These are phyloP conservation scores for Wickerhamiella domercqiae DNA, from an alignment of 805 yeast genomes.

Conservation along the genomic window DNA sequence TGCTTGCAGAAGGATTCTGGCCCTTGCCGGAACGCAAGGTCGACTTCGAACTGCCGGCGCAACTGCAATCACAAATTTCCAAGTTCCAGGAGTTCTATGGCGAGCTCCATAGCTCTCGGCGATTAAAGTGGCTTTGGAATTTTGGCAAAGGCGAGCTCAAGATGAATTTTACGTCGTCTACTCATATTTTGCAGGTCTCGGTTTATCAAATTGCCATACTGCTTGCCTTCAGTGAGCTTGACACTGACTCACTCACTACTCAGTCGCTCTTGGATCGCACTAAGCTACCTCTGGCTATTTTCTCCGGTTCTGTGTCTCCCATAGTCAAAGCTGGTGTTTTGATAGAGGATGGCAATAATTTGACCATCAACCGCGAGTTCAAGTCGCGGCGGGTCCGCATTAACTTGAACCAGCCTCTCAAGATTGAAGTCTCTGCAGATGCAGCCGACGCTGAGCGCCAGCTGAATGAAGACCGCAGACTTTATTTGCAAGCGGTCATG, in stretches of 20 bases:
- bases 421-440: slow-evolving; percentile 50
- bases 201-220: slow-evolving; percentile 77
- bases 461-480: slow-evolving; percentile 72
- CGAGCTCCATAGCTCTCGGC: slow-evolving; percentile 68
- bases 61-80: slow-evolving; percentile 47
- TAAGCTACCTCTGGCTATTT: slow-evolving; percentile 45
- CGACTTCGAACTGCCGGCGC: slow-evolving; percentile 46
- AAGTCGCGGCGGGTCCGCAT: slow-evolving; percentile 72
- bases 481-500: slow-evolving; percentile 79
- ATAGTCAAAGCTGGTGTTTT: slow-evolving; percentile 65
- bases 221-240: slow-evolving; percentile 63
- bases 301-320: slow-evolving; percentile 67
- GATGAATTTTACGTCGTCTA: slow-evolving; percentile 70
- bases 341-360: slow-evolving; percentile 47
- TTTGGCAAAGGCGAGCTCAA: slow-evolving; percentile 82
- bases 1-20: slow-evolving; percentile 86
- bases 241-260: slow-evolving; percentile 34
- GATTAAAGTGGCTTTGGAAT: slow-evolving; percentile 92
- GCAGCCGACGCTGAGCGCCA: slow-evolving; percentile 62
- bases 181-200: slow-evolving; percentile 58
- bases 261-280: slow-evolving; percentile 51
- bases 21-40: slow-evolving; percentile 41
- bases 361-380: slow-evolving; percentile 64
- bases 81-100: slow-evolving; percentile 55
- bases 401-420: slow-evolving; percentile 48